Evolutionary conservation across 2,329 filamentous ascomycete species (phyloP), one percentile per base, ranked within the genome.

Genomic region (Fusarium verrucosum): DNA sequence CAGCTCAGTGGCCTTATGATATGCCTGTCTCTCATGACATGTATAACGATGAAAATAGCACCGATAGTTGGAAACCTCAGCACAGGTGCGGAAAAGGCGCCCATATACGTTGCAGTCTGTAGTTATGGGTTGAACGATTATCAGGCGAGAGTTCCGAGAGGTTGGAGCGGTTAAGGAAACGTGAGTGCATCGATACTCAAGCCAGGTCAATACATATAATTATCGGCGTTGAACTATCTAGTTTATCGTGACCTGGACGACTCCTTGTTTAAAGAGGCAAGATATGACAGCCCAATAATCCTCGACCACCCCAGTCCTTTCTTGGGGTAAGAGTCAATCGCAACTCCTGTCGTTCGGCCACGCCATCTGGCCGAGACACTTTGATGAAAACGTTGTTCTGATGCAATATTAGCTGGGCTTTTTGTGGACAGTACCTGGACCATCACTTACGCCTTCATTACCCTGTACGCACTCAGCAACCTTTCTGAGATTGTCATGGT

Each of bases 391-490:
- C 85, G 40, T 85, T 82, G 72, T 85, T 85, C 92, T 95, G 71
- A 46, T 56, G 62, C 22, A 20, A 32, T 58, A 59, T 76, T 72
- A 76, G 73, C 35, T 50, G 37, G 36, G 17, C 26, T 43, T 38
- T 51, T 17, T n/a, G 33, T 54, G 41, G 30, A 37, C 6, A n/a
- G 20, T 25, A 13, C 9, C 22, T 16, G 28, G 45, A 35, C 28
- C 64, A 52, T 44, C 23, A 86, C 91, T 81, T 85, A 96, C 94
- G 66, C 90, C 92, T 83, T 97, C 92, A 72, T 92, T 97, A 65
- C 90, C 90, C 73, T 94, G 90, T 1, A 99, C 94, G 56, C 90
- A 89, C 74, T 97, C 91, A n/a, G 89, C 92, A 19, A 99, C 91
- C 78, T 90, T 95, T 66, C 85, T 87, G 40, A 99, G 84, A 70